Evolutionary conservation across 73 alveolate species (phyloP), one percentile per base, ranked within the genome.

Genomic region (Urostyla sp.): DNA sequence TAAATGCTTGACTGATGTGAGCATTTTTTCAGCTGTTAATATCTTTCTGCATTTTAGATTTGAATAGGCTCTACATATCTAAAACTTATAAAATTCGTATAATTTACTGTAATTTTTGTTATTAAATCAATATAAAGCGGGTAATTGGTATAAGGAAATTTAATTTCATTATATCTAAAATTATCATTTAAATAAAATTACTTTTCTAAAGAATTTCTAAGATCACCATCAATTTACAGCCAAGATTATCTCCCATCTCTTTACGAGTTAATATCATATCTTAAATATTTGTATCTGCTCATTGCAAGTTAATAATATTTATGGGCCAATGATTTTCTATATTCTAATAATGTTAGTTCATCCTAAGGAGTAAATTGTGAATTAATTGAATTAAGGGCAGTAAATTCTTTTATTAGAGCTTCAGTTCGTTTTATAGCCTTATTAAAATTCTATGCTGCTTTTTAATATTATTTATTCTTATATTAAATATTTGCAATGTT

Each of bases 401-500:
- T 30, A 11, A 59, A 27, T 3, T 59, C 28, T 5, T 66, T 54
- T 4, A 66, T 66, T 18, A 37, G 24, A 3, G 11, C 44, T 23
- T 69, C 21, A 0, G 34, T 50, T 20, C 27, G 21, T 38, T 69
- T 31, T n/a, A 69, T 69, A 30, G 84, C 56, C 32, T 45, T 45
- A 2, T 38, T 23, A 63, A 66, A 87, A 72, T 82, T 66, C 57
- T 66, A 32, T 7, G 85, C 87, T 4, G 94, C 94, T 50, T 74
- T 53, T 16, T 78, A 58, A 45, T 37, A 87, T 20, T 85, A 34
- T 32, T 35, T 20, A 57, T 87, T 67, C 23, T 73, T 67, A 74
- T 38, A 87, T 56, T 87, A 80, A 28, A 82, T 74, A 51, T 67
- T 72, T 31, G 86, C 95, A 11, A 87, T 75, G 78, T 87, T 87